Base-by-base conservation (phyloP, 2,329 filamentous ascomycete species). In the Pezicula radicicola region DNA sequence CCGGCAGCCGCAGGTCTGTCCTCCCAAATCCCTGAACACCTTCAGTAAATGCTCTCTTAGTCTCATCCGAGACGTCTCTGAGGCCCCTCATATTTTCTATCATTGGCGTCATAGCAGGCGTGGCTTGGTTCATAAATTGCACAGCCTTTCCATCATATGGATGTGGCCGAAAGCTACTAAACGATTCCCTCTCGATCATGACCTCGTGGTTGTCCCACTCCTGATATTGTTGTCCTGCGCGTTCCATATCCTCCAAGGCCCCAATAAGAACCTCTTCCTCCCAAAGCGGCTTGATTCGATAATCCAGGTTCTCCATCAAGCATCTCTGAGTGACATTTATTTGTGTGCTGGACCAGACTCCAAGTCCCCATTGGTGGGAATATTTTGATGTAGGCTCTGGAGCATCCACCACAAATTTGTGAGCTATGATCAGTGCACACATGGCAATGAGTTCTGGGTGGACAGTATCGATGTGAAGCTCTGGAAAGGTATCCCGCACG, bases 331-430 rank as follows among this genome's bases (percentile, higher is more conserved):
- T 86, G 46, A 76, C 75, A 59, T 85, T 85, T 60, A 87, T 75
- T 71, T 87, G 83, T 51, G 78, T 74, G 60, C 74, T 75, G 2
- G 80, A 78, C 83, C 84, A 88, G 45, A 77, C 61, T 46, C 72
- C 71, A 25, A 68, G 71, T 19, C 78, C 83, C 80, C 83, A 86
- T 27, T 65, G 66, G 15, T 70, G 61, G 55, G 74, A 72, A 68
- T 83, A 85, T 62, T 77, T 77, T 45, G 71, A 69, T 1, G 80
- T 80, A 4, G 73, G 68, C 55, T 77, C 73, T 60, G 82, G 76
- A 48, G 72, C 69, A 68, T 88, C 84, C 59, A 85, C 80, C 42
- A 79, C 73, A 61, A 87, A 87, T 68, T 88, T 87, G 62, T 76
- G 72, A n/a, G 84, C 82, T 49, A 87, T 80, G 56, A 85, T 72